Conservation (phyloP, 495 filamentous ascomycete genomes). For the Xanthoparmelia taractica region DNA sequence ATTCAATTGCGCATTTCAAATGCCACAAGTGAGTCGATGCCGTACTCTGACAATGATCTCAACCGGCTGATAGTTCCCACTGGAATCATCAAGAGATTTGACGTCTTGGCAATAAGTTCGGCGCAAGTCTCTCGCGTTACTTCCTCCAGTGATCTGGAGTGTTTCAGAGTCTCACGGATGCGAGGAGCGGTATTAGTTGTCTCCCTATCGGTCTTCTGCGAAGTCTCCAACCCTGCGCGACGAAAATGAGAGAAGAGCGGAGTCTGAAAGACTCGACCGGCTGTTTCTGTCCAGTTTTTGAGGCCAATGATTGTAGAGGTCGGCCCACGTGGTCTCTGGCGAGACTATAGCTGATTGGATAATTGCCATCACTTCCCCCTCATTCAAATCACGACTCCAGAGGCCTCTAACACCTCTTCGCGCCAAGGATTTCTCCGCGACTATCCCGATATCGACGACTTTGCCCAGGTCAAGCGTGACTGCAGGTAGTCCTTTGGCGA, state of each 20-base stretch:
- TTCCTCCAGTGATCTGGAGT: constrained; percentile 6
- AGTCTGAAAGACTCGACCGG: constrained; percentile 7
- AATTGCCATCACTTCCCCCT: constrained; percentile 13
- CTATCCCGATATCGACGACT: constrained; percentile 36
- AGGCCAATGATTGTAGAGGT: constrained; percentile 9
- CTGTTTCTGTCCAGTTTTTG: constrained; percentile 10
- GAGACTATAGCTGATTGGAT: constrained; percentile 12
- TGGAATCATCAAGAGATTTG: constrained; percentile 5
- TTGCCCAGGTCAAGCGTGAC: constrained; percentile 35
- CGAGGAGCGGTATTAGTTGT: background rate
- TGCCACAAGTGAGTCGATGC: constrained; percentile 37
- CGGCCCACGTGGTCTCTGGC: constrained; percentile 2
- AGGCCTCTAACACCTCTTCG: constrained; percentile 1
- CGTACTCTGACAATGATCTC: constrained; percentile 26
- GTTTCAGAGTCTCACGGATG: constrained; percentile 5
- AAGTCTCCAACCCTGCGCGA: background rate
- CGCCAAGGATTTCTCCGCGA: constrained; percentile 26
- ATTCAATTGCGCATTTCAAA: constrained; percentile 38
- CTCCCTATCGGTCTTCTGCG: background rate
- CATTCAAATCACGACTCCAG: constrained; percentile 15
- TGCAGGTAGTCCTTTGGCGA: constrained; percentile 28
- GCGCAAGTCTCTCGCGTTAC: background rate
- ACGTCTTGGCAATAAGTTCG: background rate
- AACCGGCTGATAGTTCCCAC: constrained; percentile 2
- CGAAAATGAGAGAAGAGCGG: constrained; percentile 13